Base-by-base conservation (phyloP, 768 basidiomycete genomes). In the Dacryopinax primogenitus region DNA sequence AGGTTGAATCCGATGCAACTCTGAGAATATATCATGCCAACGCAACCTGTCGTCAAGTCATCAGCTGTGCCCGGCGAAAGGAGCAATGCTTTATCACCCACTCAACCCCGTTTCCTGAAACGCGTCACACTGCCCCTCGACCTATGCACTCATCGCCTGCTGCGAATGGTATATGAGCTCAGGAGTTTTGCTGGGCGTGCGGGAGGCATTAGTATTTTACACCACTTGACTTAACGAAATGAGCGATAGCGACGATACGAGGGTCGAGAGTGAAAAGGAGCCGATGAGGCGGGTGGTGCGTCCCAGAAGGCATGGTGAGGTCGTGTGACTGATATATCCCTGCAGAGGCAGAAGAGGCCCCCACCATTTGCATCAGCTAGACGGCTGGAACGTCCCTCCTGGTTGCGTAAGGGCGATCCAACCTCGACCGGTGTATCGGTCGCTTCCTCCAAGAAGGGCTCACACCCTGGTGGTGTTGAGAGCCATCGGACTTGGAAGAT, bases 191-290 rank as follows among this genome's bases (percentile, higher is more conserved):
- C n/a, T n/a, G n/a, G n/a, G n/a, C n/a, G n/a, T n/a, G n/a, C n/a
- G n/a, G n/a, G n/a, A 18, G 41, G 41, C 41, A 44, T 23, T 18
- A 9, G 36, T 18, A 37, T 44, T 3, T 3, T 23, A 44, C 18
- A 44, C 41, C 41, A 15, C 41, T 4, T 18, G 18, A 23, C 16
- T 18, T 18, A 4, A 44, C 7, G 18, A 44, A 44, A 58, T 58
- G 51, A 58, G 51, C 51, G 51, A 58, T 30, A 58, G 51, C 30
- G 51, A 58, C 30, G 51, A 58, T 21, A 58, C 51, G 51, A 23
- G 51, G 30, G 51, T 58, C 51, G 51, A 32, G 51, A 58, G 51
- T 15, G 51, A 58, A 18, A 58, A 58, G 32, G 51, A 58, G 51
- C 23, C 26, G 3, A 26, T 58, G 6, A 13, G 51, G 51, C 23